These are phyloP conservation scores for Sclerotinia borealis DNA, from an alignment of 2,329 filamentous ascomycete species.

Conservation along the genomic window DNA sequence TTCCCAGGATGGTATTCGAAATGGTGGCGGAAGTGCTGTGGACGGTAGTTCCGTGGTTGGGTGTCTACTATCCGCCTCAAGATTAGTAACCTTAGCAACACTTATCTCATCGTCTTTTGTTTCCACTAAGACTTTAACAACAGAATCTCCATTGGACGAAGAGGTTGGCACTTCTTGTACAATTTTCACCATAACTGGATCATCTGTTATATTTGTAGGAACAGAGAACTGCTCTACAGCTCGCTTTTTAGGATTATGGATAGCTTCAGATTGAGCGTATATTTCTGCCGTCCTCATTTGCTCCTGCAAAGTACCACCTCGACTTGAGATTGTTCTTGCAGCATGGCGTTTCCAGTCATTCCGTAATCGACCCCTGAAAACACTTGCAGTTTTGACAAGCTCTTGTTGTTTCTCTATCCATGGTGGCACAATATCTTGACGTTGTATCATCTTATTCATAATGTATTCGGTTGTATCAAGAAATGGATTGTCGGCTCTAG, in stretches of 20 bases:
- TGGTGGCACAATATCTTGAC: slow-evolving; percentile 88
- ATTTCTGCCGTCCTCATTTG: slow-evolving; percentile 66
- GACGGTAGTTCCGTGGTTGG: slow-evolving; percentile 16
- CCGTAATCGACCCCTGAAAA: slow-evolving; percentile 69
- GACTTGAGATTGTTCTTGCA: slow-evolving; percentile 68
- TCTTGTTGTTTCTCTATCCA: slow-evolving; percentile 99
- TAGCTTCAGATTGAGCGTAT: slow-evolving; percentile 69
- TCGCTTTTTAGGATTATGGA: slow-evolving; percentile 51
- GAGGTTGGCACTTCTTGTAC: slow-evolving; percentile 33
- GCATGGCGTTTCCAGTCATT: slow-evolving; percentile 82
- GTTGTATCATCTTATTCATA: slow-evolving; percentile 97
- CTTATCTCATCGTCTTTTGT: slow-evolving; percentile 14
- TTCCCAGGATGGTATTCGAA: slow-evolving; percentile 76
- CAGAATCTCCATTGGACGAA: slow-evolving; percentile 11
- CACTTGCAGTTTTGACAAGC: slow-evolving; percentile 59
- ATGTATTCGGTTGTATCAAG: slow-evolving; percentile 96
- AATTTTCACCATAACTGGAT: slow-evolving; percentile 43
- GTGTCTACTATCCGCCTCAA: slow-evolving; percentile 6
- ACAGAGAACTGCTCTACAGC: slow-evolving; percentile 43
- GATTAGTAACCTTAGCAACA: neutral
- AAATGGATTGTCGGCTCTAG: slow-evolving; percentile 78
- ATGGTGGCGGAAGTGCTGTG: slow-evolving; percentile 47
- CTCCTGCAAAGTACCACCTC: slow-evolving; percentile 66
- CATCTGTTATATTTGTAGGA: slow-evolving; percentile 42
- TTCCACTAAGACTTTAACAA: slow-evolving; percentile 18